Evolutionary conservation across 129 eudicot species (phyloP).

Genomic region (Helichrysum umbraculigerum): DNA sequence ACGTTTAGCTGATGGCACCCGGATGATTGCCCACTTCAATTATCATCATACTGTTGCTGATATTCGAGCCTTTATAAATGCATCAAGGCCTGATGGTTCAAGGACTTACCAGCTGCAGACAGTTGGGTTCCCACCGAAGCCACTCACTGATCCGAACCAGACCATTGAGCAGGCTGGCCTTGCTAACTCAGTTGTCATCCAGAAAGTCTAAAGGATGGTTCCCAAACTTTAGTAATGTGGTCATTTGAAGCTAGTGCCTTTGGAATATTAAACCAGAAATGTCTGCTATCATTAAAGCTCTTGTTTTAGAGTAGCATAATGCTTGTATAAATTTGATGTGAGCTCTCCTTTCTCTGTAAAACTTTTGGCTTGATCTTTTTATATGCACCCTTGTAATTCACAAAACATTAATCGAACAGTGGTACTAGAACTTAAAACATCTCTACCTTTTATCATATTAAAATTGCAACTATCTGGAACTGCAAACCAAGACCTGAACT

Average conservation of each 20-base stretch:
- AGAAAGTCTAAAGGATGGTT: conserved; percentile 45
- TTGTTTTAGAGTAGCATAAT: conserved; percentile 21
- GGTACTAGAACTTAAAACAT: neutral
- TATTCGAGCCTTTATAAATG: conserved; percentile 75
- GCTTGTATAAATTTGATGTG: conserved; percentile 27
- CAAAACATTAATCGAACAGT: neutral
- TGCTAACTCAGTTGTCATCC: conserved; percentile 82
- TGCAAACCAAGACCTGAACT: neutral
- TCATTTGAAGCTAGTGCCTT: conserved; percentile 7
- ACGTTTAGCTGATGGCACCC: conserved; percentile 74
- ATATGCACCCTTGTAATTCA: neutral
- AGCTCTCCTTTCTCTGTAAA: neutral
- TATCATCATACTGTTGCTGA: conserved; percentile 75
- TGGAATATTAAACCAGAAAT: conserved; percentile 19
- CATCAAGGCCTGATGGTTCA: conserved; percentile 72
- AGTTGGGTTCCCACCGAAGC: conserved; percentile 83
- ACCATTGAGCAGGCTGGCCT: conserved; percentile 87
- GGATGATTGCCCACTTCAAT: conserved; percentile 77
- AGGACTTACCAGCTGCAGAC: conserved; percentile 72
- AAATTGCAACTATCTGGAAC: neutral
- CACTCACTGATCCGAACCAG: conserved; percentile 61
- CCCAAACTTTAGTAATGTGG: conserved; percentile 18
- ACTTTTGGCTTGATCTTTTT: neutral
- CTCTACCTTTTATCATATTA: neutral
- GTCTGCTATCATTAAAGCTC: conserved; percentile 21